These are phyloP conservation scores for Clonostachys sp. DNA, from an alignment of 2,329 filamentous ascomycete species.

Conservation along the genomic window DNA sequence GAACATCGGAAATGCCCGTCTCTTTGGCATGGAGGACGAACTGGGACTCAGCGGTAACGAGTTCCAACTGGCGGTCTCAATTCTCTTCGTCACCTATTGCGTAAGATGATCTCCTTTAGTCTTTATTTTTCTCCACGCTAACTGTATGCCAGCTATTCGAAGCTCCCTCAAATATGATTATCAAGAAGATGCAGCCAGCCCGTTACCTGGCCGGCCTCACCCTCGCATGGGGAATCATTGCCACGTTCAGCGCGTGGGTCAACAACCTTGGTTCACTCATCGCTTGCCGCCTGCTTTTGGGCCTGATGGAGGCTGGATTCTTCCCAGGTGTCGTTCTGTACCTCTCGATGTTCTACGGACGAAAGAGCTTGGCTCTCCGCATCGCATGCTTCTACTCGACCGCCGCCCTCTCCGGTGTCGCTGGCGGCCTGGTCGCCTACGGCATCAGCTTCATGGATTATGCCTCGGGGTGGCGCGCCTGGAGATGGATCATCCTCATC, in stretches of 20 bases:
- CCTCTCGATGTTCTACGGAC: slow-evolving; percentile 78
- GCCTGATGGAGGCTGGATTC: slow-evolving; percentile 69
- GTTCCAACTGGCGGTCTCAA: slow-evolving; percentile 50
- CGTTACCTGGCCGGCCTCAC: slow-evolving; percentile 42
- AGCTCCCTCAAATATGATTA: slow-evolving; percentile 32
- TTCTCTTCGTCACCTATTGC: slow-evolving; percentile 30
- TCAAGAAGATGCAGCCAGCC: slow-evolving; percentile 30
- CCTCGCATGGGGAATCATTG: slow-evolving; percentile 64
- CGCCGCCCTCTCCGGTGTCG: slow-evolving; percentile 73
- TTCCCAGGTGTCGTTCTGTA: slow-evolving; percentile 81
- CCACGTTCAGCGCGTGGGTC: slow-evolving; percentile 62
- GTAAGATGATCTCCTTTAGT: slow-evolving; percentile 17
- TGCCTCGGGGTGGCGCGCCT: slow-evolving; percentile 16
- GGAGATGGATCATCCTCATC: slow-evolving; percentile 65
- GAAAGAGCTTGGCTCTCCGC: slow-evolving; percentile 74
- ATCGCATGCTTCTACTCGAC: slow-evolving; percentile 82
- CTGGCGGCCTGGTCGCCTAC: slow-evolving; percentile 69
- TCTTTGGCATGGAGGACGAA: slow-evolving; percentile 53
- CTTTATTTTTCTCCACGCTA: too few species aligned
- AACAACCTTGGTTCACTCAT: slow-evolving; percentile 60
- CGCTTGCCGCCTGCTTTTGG: slow-evolving; percentile 66
- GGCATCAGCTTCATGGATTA: slow-evolving; percentile 67
- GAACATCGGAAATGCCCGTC: slow-evolving; percentile 54
- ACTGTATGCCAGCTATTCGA: slow-evolving; percentile 20
- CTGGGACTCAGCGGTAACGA: slow-evolving; percentile 49